These are phyloP conservation scores for Penicillium nordicum DNA, from an alignment of 2,329 filamentous ascomycete species.

Conservation along the genomic window DNA sequence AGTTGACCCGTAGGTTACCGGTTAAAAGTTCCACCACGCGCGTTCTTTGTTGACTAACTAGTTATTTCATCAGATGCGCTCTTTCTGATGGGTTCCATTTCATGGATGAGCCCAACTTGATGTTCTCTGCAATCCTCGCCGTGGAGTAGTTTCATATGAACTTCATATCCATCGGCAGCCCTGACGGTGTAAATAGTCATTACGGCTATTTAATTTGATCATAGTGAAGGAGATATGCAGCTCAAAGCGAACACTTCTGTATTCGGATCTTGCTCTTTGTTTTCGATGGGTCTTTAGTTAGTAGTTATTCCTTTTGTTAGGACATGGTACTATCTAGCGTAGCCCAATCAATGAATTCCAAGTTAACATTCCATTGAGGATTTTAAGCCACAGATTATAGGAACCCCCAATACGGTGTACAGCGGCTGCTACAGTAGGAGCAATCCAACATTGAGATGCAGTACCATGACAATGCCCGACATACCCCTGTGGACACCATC, in stretches of 20 bases:
- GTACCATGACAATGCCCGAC: background rate
- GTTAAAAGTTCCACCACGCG: background rate
- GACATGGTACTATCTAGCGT: background rate
- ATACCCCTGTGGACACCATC: background rate
- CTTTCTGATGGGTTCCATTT: background rate
- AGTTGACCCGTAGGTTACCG: conserved; percentile 12
- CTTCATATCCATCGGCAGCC: background rate
- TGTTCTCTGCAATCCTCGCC: background rate
- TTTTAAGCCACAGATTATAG: background rate
- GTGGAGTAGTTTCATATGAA: background rate
- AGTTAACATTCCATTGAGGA: background rate
- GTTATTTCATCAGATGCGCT: background rate
- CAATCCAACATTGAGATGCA: background rate
- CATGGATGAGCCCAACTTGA: conserved; percentile 5
- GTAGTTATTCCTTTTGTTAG: background rate
- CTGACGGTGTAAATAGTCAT: background rate
- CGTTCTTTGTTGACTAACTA: background rate
- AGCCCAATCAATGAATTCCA: background rate
- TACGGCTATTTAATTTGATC: background rate
- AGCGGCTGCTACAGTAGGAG: background rate
- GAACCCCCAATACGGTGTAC: background rate
- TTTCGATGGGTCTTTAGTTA: background rate
- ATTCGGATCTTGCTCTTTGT: background rate
- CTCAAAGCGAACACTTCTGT: background rate
- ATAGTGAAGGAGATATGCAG: background rate